Percentiles rank a stretch among this genome's conserved stretches.
phyloP scores from a whole-genome alignment of 805 yeast species.

The Saccharomycopsis sp. region DNA sequence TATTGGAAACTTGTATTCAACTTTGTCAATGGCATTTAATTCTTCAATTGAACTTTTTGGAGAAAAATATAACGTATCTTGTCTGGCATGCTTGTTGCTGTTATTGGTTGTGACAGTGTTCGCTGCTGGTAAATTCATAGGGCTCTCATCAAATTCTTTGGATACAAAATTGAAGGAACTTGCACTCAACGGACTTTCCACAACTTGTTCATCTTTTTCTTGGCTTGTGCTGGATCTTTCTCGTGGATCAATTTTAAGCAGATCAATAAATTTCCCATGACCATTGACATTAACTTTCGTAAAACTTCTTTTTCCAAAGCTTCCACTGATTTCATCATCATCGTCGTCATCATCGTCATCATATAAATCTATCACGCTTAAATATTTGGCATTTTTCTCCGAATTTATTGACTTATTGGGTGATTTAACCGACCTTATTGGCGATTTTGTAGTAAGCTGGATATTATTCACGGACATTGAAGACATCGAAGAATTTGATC shows the following conservation, averaged over 20 bases:
- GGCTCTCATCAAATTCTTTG: conserved; percentile 7
- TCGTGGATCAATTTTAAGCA: not conserved
- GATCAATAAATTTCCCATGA: not conserved
- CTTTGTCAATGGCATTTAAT: not conserved
- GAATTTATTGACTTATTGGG: conserved; percentile 13
- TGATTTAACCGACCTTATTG: conserved; percentile 8
- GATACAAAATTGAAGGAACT: conserved; percentile 14
- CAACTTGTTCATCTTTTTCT: not conserved
- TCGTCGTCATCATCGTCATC: conserved; percentile 14
- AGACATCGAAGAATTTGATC: conserved; percentile 6
- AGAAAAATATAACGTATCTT: conserved; percentile 12
- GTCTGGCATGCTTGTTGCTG: conserved; percentile 5
- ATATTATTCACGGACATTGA: conserved; percentile 7
- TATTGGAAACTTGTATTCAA: too few species aligned
- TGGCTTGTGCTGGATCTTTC: not conserved
- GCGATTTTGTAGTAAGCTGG: conserved; percentile 6
- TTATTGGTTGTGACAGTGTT: not conserved
- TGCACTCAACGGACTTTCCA: conserved; percentile 5
- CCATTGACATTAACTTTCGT: not conserved
- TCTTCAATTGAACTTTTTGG: conserved; percentile 10
- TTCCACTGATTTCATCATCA: not conserved
- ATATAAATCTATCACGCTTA: conserved; percentile 18
- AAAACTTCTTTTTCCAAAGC: not conserved
- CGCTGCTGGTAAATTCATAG: not conserved
- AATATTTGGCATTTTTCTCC: conserved; percentile 15